Evolutionary conservation across 2,329 filamentous ascomycete species (phyloP), one percentile per base, ranked within the genome.

Genomic region (Geoglossum cookeanum): DNA sequence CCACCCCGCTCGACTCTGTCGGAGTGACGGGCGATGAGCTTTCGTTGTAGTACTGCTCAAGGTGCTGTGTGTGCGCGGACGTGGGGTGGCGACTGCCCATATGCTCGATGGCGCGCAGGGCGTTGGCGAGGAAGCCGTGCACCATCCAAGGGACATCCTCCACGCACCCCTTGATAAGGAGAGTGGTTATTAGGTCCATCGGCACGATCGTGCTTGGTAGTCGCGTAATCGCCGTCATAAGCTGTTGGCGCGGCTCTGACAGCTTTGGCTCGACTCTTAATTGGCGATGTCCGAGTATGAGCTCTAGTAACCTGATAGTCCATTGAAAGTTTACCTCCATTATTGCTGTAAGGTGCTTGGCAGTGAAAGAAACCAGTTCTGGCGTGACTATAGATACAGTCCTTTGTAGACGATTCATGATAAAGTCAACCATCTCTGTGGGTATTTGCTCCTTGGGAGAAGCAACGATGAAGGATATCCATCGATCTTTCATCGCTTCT

Each of bases 91-190:
- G 42, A 45, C 42, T 22, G 42, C 42, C 49, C 49, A 53, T 53
- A n/a, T 39, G 17, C 22, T 53, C 49, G 11, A 55, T 27, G 37
- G 27, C 54, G 17, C 30, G 17, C 9, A 55, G 35, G 45, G 39
- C 37, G 39, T 45, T 29, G 27, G 33, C 54, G 44, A 55, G 37
- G 22, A 45, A 55, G 9, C 32, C 37, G 15, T 55, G 54, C 15
- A 55, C 54, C 5, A 55, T 15, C 54, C 54, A 55, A 30, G 39
- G 54, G 15, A 48, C 54, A 44, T 55, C 54, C 13, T 44, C 54
- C 22, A 55, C 15, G 29, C 37, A 44, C 8, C 37, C 33, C 8
- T 15, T 48, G 11, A 44, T 35, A n/a, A 55, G 29, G 8, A 55
- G 35, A 4, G 54, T 48, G 4, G 37, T 55, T 22, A 55, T 55